Evolutionary conservation across 1,284 basidiomycete species (phyloP).

Genomic region (Mycena citricolor): DNA sequence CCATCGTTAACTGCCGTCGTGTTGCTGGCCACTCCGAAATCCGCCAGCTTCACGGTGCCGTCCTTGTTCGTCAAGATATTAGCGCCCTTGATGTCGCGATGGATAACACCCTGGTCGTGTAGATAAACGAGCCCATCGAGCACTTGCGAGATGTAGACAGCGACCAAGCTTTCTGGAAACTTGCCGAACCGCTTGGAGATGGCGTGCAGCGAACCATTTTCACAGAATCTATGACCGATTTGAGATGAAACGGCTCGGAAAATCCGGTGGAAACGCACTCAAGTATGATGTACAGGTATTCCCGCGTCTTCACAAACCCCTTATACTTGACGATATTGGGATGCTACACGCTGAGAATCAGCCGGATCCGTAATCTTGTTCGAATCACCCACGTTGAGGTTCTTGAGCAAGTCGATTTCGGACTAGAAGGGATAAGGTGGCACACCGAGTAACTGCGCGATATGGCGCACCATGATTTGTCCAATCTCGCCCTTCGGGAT

Average conservation of each 20-base stretch:
- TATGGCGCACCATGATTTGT: constrained; percentile 87
- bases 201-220: constrained; percentile 94
- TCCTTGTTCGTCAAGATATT: neutral
- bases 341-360: too few species aligned
- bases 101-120: neutral
- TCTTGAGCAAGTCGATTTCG: constrained; percentile 97
- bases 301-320: constrained; percentile 92
- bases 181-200: constrained; percentile 98
- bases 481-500: constrained; percentile 91
- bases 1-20: neutral
- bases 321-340: constrained; percentile 99
- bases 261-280: constrained; percentile 60
- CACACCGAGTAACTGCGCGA: constrained; percentile 8
- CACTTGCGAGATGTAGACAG: constrained; percentile 61
- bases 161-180: constrained; percentile 95
- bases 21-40: neutral
- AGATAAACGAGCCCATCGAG: neutral
- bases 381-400: constrained; percentile 71
- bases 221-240: constrained; percentile 77
- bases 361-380: too few species aligned
- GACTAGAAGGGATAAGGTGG: constrained; percentile 56
- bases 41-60: neutral
- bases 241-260: constrained; percentile 3
- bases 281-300: constrained; percentile 94
- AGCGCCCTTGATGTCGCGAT: neutral